Evolutionary conservation across 78 protist species (phyloP).

Genomic region (Guillardia theta): DNA sequence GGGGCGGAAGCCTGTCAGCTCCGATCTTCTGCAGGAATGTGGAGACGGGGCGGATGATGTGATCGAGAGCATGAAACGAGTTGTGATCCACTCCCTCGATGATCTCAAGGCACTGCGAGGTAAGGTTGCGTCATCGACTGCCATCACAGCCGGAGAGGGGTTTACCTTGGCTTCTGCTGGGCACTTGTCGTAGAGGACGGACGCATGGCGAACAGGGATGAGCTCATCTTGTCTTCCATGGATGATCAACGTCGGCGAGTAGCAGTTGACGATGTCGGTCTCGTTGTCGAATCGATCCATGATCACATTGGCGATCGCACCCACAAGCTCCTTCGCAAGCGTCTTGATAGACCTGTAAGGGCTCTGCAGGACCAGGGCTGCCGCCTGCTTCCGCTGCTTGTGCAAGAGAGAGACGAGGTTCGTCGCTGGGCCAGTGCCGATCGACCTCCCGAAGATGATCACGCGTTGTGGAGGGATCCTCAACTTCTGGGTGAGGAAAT

Average conservation of each 20-base stretch:
- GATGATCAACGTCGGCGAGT: not conserved
- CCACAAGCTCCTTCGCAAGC: conserved; percentile 1
- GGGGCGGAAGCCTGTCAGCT: not conserved
- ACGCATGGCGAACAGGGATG: not conserved
- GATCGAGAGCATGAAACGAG: not conserved
- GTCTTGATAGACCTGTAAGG: not conserved
- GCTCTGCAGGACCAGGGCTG: conserved; percentile 1
- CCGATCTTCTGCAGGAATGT: not conserved
- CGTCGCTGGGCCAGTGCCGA: not conserved
- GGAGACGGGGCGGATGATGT: conserved; percentile 10
- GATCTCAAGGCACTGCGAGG: conserved; percentile 8
- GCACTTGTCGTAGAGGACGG: not conserved
- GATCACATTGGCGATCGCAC: not conserved
- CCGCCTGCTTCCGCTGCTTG: not conserved
- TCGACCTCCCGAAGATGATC: not conserved
- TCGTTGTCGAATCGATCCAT: not conserved
- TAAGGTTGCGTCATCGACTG: too few relatives aligned
- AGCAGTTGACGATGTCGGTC: conserved; percentile 16
- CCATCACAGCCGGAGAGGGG: too few relatives aligned
- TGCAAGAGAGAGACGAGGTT: not conserved
- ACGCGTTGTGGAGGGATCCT: not conserved
- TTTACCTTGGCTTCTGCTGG: not conserved
- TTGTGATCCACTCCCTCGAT: conserved; percentile 7
- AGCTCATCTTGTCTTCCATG: not conserved
- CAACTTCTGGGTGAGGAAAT: not conserved